A percentile compares a stretch with the other conserved stretches of the same genome.
These are phyloP conservation scores for Xanthoconium stramineum DNA, from an alignment of 768 basidiomycete genomes.

Conservation along the genomic window DNA sequence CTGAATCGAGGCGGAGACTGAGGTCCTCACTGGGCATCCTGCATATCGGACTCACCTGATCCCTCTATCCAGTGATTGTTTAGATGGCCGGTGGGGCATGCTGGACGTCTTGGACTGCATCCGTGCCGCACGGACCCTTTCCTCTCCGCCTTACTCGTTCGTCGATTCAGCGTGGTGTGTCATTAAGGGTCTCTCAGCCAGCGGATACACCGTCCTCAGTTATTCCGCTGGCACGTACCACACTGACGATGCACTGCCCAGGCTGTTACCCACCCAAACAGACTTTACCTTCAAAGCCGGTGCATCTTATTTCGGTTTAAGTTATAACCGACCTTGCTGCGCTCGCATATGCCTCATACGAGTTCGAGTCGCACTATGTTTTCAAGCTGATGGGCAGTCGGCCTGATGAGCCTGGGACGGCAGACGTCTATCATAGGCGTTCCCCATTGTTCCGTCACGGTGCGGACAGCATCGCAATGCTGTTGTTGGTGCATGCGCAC, in stretches of 20 bases:
- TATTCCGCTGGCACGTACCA: not conserved
- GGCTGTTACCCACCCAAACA: not conserved
- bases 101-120: conserved; percentile 2
- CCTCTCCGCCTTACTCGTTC: not conserved
- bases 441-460: conserved; percentile 2
- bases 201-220: conserved; percentile 1
- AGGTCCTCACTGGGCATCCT: too few relatives aligned
- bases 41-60: too few relatives aligned
- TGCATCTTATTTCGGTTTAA: not conserved
- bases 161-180: conserved; percentile 1
- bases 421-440: not conserved
- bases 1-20: too few relatives aligned
- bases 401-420: conserved; percentile 1
- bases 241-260: not conserved
- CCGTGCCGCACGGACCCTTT: not conserved
- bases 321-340: not conserved
- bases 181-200: not conserved
- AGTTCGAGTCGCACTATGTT: conserved; percentile 2
- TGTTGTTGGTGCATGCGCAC: not conserved
- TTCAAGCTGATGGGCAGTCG: not conserved
- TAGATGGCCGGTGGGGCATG: conserved; percentile 1
- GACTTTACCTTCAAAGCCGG: not conserved
- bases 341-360: not conserved
- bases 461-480: not conserved
- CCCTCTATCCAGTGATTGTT: not conserved